Conservation (phyloP, 1,284 basidiomycete genomes). For the Hymenochaete sp. region DNA sequence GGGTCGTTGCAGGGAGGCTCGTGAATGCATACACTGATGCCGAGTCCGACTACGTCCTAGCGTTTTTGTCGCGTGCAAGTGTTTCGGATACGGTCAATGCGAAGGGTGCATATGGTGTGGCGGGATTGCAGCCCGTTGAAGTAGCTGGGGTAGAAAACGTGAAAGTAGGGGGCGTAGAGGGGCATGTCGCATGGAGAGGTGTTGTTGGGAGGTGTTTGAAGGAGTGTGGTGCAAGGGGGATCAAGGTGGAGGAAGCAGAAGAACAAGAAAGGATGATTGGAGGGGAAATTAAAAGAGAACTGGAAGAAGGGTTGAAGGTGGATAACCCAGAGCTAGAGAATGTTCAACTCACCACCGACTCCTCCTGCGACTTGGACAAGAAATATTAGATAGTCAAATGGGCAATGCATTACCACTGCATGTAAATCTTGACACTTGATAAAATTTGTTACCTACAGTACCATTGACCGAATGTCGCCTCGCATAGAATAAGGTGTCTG, state of each 20-base stretch:
- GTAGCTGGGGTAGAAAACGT: constrained; percentile 68
- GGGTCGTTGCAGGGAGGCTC: constrained; percentile 58
- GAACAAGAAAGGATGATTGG: constrained; percentile 26
- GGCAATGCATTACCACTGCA: no score
- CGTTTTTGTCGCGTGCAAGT: constrained; percentile 51
- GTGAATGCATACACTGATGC: constrained; percentile 58
- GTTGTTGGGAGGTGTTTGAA: constrained; percentile 40
- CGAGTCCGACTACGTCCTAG: constrained; percentile 65
- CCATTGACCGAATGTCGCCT: no score
- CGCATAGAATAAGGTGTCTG: no score
- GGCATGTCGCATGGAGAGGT: constrained; percentile 47
- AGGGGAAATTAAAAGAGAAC: constrained; percentile 21
- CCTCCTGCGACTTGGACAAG: no score
- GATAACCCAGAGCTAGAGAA: neutral
- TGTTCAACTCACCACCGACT: no score
- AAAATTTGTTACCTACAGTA: no score
- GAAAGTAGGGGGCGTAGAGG: constrained; percentile 43
- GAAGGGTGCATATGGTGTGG: constrained; percentile 56
- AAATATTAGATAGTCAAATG: no score
- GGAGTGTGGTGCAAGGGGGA: constrained; percentile 33
- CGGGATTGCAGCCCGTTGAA: constrained; percentile 55
- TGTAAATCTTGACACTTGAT: no score
- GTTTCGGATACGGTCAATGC: constrained; percentile 32
- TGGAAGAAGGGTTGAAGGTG: constrained; percentile 22
- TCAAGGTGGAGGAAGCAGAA: constrained; percentile 32